These are phyloP conservation scores for Lagerstroemia speciosa DNA, from an alignment of 345 rosid species.

Conservation along the genomic window DNA sequence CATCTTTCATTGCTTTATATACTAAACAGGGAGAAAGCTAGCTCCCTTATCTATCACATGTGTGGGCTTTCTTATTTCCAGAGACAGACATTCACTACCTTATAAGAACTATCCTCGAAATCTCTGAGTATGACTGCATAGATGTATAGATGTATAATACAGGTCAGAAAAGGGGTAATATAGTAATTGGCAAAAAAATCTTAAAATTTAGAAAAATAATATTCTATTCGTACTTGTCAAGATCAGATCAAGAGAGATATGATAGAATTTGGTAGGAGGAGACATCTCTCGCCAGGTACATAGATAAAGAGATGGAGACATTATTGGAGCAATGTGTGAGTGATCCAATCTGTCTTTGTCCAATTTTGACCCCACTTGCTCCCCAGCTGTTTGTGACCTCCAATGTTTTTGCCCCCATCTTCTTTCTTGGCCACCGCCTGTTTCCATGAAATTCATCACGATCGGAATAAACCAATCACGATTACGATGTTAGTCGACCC, in stretches of 20 bases:
- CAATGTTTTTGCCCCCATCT: slow-evolving; percentile 6
- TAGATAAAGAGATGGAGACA: slow-evolving; percentile 5
- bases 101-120: slow-evolving; percentile 10
- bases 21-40: not conserved
- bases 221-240: slow-evolving; percentile 28
- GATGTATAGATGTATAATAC: not conserved
- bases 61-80: not conserved
- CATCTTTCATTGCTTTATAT: not conserved
- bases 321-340: slow-evolving; percentile 21
- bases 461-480: slow-evolving; percentile 5
- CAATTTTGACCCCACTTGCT: slow-evolving; percentile 40
- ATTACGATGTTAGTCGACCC: not conserved
- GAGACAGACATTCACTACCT: slow-evolving; percentile 31
- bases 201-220: not conserved
- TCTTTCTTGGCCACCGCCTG: slow-evolving; percentile 1
- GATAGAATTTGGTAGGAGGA: slow-evolving; percentile 8
- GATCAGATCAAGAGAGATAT: slow-evolving; percentile 25
- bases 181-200: too few relatives aligned
- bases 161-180: too few relatives aligned
- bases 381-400: slow-evolving; percentile 33
- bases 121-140: slow-evolving; percentile 9
- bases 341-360: slow-evolving; percentile 42
- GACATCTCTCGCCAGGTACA: slow-evolving; percentile 19
- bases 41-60: slow-evolving; percentile 11
- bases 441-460: not conserved